phyloP scores from a whole-genome alignment of 139 green algal species.

The Desmodesmus armatus region DNA sequence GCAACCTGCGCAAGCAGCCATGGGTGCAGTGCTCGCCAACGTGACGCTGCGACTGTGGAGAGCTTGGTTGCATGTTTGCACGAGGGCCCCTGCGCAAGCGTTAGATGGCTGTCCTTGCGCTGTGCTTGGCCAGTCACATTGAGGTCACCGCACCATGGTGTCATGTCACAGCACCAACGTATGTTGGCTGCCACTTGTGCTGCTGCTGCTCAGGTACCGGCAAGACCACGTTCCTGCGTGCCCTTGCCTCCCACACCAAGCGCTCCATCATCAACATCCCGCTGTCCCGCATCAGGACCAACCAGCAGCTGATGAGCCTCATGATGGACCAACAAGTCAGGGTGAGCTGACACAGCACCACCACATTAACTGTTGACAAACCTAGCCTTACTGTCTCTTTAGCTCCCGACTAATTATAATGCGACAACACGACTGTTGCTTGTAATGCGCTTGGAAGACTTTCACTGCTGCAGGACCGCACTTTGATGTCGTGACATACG shows the following conservation, averaged over 20 bases:
- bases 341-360: not conserved
- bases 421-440: too few relatives aligned
- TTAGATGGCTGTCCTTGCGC: too few relatives aligned
- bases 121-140: not conserved
- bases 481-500: too few relatives aligned
- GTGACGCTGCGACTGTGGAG: too few relatives aligned
- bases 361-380: too few relatives aligned
- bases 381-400: too few relatives aligned
- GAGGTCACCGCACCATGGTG: not conserved
- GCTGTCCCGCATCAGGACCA: constrained; percentile 66
- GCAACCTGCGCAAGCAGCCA: too few relatives aligned
- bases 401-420: too few relatives aligned
- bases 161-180: not conserved
- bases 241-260: constrained; percentile 64
- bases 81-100: not conserved
- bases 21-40: too few relatives aligned
- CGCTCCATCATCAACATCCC: constrained; percentile 69
- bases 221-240: constrained; percentile 70
- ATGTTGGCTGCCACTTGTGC: not conserved
- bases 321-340: constrained; percentile 60
- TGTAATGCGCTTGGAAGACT: too few relatives aligned
- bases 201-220: constrained; percentile 20
- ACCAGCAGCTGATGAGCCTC: constrained; percentile 70
- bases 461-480: too few relatives aligned
- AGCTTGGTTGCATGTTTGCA: not conserved